Evolutionary conservation across 106 monocot genomes (phyloP).

Genomic region (Agapanthus africanus): DNA sequence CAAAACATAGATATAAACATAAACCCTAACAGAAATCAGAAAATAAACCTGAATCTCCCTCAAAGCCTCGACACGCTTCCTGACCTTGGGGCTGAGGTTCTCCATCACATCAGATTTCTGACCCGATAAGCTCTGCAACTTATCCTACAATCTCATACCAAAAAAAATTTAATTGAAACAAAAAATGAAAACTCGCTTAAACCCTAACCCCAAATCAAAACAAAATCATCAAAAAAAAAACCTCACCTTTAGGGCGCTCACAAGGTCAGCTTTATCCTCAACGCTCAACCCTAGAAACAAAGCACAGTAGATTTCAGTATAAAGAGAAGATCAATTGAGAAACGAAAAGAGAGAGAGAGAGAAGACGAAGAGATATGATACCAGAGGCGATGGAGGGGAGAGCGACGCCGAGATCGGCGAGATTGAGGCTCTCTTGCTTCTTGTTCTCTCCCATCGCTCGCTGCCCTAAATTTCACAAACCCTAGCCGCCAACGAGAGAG

Average conservation of each 20-base stretch:
- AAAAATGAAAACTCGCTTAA: background rate
- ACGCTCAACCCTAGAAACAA: background rate
- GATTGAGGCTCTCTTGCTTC: background rate
- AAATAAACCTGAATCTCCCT: constrained; percentile 3
- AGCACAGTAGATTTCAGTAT: background rate
- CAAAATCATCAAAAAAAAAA: background rate
- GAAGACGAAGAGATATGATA: background rate
- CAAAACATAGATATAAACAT: too few species aligned
- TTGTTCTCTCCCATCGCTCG: background rate
- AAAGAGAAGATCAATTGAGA: background rate
- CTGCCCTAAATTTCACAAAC: background rate
- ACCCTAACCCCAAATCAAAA: background rate
- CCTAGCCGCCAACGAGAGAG: background rate
- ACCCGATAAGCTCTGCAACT: background rate
- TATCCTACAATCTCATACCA: background rate
- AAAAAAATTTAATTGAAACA: background rate
- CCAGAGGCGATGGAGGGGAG: background rate
- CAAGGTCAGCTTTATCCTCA: constrained; percentile 23
- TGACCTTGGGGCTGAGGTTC: constrained; percentile 25
- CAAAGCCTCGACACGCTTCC: constrained; percentile 45
- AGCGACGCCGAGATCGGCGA: constrained; percentile 2
- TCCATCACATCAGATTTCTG: constrained; percentile 24
- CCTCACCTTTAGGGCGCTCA: constrained; percentile 22
- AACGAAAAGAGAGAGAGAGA: background rate
- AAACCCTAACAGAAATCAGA: too few species aligned